Conservation (phyloP, 768 basidiomycete genomes). For the Lyophyllum shimeji region DNA sequence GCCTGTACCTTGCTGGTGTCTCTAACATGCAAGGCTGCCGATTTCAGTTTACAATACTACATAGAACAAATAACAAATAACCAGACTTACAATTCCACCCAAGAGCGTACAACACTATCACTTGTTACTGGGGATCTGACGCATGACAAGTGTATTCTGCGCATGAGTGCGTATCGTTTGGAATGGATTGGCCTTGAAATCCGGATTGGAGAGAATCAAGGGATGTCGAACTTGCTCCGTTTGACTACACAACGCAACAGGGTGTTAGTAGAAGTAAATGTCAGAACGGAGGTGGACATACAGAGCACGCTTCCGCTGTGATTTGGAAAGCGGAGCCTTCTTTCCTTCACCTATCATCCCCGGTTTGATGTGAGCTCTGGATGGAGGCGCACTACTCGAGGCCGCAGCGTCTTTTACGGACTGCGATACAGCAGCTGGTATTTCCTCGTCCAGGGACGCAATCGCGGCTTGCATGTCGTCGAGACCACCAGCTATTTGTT, state of each 20-base stretch:
- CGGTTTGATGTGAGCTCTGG: conserved; percentile 28
- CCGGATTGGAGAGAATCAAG: conserved; percentile 62
- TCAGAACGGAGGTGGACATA: conserved; percentile 36
- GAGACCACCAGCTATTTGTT: conserved; percentile 53
- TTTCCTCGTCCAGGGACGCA: conserved; percentile 45
- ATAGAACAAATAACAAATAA: neutral
- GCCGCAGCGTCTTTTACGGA: conserved; percentile 17
- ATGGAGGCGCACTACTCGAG: conserved; percentile 16
- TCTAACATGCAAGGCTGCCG: neutral
- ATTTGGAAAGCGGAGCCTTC: conserved; percentile 51
- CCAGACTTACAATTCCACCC: neutral
- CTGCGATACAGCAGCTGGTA: conserved; percentile 15
- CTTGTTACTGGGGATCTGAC: conserved; percentile 19
- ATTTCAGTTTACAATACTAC: neutral
- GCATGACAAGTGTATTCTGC: conserved; percentile 71
- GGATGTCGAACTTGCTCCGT: conserved; percentile 70
- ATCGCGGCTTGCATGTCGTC: conserved; percentile 55
- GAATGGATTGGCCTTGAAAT: conserved; percentile 71
- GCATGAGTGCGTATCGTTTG: conserved; percentile 78
- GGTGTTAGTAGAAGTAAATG: neutral
- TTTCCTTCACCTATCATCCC: conserved; percentile 72
- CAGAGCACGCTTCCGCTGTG: conserved; percentile 70
- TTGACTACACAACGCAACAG: conserved; percentile 38
- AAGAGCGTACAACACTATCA: neutral
- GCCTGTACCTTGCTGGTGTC: neutral